These are phyloP conservation scores for Meripilus lineatus DNA, from an alignment of 1,284 basidiomycete genomes.

Conservation along the genomic window DNA sequence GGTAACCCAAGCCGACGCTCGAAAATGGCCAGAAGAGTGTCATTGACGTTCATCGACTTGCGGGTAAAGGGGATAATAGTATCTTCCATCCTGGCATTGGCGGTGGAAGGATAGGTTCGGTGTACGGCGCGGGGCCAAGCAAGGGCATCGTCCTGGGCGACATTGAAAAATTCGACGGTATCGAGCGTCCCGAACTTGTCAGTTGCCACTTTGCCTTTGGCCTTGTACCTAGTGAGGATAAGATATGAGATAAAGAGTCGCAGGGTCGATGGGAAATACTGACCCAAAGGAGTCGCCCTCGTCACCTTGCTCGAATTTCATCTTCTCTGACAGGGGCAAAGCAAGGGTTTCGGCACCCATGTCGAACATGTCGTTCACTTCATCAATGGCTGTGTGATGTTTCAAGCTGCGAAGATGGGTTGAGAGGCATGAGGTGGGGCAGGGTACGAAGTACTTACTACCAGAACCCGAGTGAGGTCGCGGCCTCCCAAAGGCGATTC, in stretches of 20 bases:
- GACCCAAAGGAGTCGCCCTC: conserved; percentile 58
- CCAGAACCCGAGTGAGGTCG: conserved; percentile 35
- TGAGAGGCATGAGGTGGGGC: conserved; percentile 6
- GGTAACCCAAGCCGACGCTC: conserved; percentile 54
- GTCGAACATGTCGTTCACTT: conserved; percentile 54
- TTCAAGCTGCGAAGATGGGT: conserved; percentile 39
- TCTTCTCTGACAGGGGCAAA: conserved; percentile 56
- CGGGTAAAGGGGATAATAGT: conserved; percentile 52
- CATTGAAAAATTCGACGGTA: conserved; percentile 61
- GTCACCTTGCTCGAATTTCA: conserved; percentile 65
- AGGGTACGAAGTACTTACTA: conserved; percentile 27
- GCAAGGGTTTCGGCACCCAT: conserved; percentile 54
- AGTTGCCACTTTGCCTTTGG: conserved; percentile 54
- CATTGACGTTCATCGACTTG: conserved; percentile 53
- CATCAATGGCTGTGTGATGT: conserved; percentile 54
- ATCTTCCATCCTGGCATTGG: conserved; percentile 45
- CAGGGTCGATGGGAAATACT: conserved; percentile 13
- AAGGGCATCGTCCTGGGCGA: conserved; percentile 62
- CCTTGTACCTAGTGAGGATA: conserved; percentile 49
- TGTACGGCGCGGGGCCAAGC: conserved; percentile 48
- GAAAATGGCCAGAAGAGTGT: conserved; percentile 50
- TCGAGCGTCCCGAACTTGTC: conserved; percentile 57
- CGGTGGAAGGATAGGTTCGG: conserved; percentile 50
- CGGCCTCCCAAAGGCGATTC: conserved; percentile 31
- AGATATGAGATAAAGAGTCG: conserved; percentile 1